Evolutionary conservation across 106 monocot genomes (phyloP).

Genomic region (Chionographis japonica): DNA sequence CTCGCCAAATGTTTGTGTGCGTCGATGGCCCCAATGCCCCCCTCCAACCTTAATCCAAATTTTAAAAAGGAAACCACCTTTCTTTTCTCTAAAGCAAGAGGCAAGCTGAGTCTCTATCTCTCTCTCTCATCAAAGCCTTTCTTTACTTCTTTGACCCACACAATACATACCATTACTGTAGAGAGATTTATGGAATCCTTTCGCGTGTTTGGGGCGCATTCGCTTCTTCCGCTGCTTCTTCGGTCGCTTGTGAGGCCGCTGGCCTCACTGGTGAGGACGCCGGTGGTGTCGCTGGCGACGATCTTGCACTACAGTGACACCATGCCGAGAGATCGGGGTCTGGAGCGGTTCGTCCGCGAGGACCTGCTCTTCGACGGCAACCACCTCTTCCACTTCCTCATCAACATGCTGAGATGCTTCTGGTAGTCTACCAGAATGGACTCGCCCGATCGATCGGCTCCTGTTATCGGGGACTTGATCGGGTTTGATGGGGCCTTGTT

Average conservation of each 20-base stretch:
- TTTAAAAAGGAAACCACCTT: background rate
- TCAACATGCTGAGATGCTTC: constrained; percentile 36
- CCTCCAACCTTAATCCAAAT: background rate
- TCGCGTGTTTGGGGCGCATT: no score
- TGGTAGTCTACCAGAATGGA: background rate
- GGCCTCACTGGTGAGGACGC: constrained; percentile 18
- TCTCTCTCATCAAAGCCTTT: no score
- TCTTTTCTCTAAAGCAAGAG: background rate
- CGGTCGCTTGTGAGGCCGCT: constrained; percentile 23
- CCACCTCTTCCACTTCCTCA: constrained; percentile 36
- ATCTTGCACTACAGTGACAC: constrained; percentile 37
- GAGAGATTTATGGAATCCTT: background rate
- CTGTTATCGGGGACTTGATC: no score
- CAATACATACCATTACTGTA: no score
- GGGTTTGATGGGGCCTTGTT: background rate
- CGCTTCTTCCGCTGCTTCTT: constrained; percentile 12
- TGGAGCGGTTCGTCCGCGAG: constrained; percentile 37
- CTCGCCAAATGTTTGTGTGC: background rate
- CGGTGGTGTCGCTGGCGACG: constrained; percentile 30
- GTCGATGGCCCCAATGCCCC: constrained; percentile 6
- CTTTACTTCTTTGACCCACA: no score
- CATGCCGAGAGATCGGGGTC: constrained; percentile 28
- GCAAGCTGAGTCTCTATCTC: no score
- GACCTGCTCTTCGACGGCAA: constrained; percentile 29
- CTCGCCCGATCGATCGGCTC: no score